These are phyloP conservation scores for Avicennia marina DNA, from an alignment of 257 asterid genomes.

Conservation along the genomic window DNA sequence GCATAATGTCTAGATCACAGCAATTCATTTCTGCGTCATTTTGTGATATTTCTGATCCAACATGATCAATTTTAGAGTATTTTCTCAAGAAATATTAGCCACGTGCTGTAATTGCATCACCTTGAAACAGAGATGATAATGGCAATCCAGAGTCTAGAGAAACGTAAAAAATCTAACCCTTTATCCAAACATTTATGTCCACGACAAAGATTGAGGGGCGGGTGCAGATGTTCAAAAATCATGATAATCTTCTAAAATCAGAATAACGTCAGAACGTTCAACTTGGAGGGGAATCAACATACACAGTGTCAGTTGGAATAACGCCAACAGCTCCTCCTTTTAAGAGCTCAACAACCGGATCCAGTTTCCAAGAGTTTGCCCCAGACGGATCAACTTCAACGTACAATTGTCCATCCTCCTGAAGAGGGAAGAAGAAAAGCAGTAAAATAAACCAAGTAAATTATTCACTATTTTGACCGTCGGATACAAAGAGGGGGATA, in stretches of 20 bases:
- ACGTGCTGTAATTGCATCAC: neutral
- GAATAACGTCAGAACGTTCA: neutral
- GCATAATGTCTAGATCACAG: too few species aligned
- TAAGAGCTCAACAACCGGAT: constrained; percentile 70
- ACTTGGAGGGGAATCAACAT: constrained; percentile 9
- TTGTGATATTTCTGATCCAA: neutral
- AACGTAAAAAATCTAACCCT: too few species aligned
- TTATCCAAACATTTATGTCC: too few species aligned
- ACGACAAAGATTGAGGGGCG: too few species aligned
- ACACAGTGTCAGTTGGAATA: constrained; percentile 95
- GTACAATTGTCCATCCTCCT: constrained; percentile 58
- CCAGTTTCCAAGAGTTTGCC: constrained; percentile 81
- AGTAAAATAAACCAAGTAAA: neutral
- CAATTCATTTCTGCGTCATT: neutral
- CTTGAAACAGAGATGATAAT: too few species aligned
- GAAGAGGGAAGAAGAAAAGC: too few species aligned
- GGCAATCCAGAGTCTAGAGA: too few species aligned
- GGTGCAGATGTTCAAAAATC: too few species aligned
- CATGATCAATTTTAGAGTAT: neutral
- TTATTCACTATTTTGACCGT: neutral
- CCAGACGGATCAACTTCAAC: constrained; percentile 82
- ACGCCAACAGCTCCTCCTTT: constrained; percentile 95
- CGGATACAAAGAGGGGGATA: neutral
- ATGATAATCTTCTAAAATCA: neutral
- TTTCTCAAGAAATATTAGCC: neutral